Percentiles rank a stretch among this genome's conserved stretches.
These are phyloP conservation scores for Berkeleyomyces rouxiae DNA, from an alignment of 2,329 filamentous ascomycete species.

Conservation along the genomic window DNA sequence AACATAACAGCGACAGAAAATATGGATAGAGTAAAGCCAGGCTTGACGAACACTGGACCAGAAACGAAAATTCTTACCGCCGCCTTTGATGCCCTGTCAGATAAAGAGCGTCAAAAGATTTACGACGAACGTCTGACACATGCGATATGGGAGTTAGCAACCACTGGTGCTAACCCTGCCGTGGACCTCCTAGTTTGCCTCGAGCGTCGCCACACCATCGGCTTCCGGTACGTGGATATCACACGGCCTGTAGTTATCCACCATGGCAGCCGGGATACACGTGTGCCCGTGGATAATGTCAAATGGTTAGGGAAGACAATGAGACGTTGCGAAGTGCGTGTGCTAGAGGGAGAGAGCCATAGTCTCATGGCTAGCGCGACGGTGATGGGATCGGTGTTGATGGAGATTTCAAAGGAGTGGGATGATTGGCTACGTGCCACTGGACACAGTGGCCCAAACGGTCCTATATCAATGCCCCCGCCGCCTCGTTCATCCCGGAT, in stretches of 20 bases:
- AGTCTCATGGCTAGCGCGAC: slow-evolving; percentile 86
- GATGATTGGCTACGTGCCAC: slow-evolving; percentile 62
- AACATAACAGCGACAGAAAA: slow-evolving; percentile 25
- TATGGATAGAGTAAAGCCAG: slow-evolving; percentile 31
- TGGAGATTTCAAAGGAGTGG: slow-evolving; percentile 90
- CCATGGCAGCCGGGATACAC: slow-evolving; percentile 75
- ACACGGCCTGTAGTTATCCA: slow-evolving; percentile 83
- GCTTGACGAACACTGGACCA: slow-evolving; percentile 16
- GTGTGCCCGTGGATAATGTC: slow-evolving; percentile 90
- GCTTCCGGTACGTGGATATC: slow-evolving; percentile 94
- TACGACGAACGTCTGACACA: slow-evolving; percentile 82
- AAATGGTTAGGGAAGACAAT: slow-evolving; percentile 89
- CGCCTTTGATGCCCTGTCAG: slow-evolving; percentile 44
- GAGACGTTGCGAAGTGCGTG: slow-evolving; percentile 77
- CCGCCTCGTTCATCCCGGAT: neutral
- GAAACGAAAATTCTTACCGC: slow-evolving; percentile 28
- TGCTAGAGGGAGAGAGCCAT: slow-evolving; percentile 83
- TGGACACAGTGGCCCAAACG: slow-evolving; percentile 17
- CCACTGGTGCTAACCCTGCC: slow-evolving; percentile 79
- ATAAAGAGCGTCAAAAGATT: slow-evolving; percentile 53
- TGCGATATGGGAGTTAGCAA: slow-evolving; percentile 86
- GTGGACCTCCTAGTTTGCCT: slow-evolving; percentile 86
- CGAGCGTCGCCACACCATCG: slow-evolving; percentile 78
- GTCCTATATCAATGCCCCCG: neutral
- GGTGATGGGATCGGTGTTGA: slow-evolving; percentile 88